Base-by-base conservation (phyloP, 495 filamentous ascomycete genomes). In the Pseudomonodictys pantanalensis region DNA sequence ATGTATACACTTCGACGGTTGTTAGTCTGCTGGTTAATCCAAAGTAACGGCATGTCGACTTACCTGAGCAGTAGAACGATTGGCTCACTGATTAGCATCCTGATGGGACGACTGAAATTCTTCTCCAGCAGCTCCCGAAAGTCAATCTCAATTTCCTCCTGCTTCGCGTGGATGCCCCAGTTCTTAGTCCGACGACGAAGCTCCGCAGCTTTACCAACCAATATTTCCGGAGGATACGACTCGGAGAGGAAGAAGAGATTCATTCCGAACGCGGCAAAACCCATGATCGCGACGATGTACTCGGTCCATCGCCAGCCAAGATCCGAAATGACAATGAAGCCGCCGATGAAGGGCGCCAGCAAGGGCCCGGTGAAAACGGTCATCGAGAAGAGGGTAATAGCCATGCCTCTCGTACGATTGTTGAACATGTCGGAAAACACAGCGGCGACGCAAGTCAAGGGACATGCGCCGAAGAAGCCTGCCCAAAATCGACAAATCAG, bases 151-250 rank as follows among this genome's bases (percentile, higher is more conserved):
- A 95, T 91, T 75, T 95, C 90, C 68, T 95, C 91, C 71, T 95
- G 89, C 69, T 91, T 95, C 44, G 91, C 89, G 74, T 95, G 90
- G 61, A 96, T 95, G 43, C 89, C 91, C 90, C 91, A 95, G 75
- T 95, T 95, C 68, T 83, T 82, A 6, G 91, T 95, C 42, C 87
- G 75, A 10, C 89, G 87, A 45, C 91, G 87, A 20, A 96, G 78
- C 52, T 91, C 84, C 0, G 80, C 71, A 4, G 91, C 91, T 72
- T 95, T 95, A 24, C 75, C 69, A 47, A 93, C 80, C 0, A 95
- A 78, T 49, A 95, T 85, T 2, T 89, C 76, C 0, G 91, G 90
- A 17, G 90, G 89, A 66, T 95, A 96, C 0, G 90, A 89, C 73
- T 96, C 91, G 60, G 82, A 57, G 26, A 95, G 77, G 75, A 91